Conservation (phyloP, 176 grass and related monocot species). For the Carex kokanica region DNA sequence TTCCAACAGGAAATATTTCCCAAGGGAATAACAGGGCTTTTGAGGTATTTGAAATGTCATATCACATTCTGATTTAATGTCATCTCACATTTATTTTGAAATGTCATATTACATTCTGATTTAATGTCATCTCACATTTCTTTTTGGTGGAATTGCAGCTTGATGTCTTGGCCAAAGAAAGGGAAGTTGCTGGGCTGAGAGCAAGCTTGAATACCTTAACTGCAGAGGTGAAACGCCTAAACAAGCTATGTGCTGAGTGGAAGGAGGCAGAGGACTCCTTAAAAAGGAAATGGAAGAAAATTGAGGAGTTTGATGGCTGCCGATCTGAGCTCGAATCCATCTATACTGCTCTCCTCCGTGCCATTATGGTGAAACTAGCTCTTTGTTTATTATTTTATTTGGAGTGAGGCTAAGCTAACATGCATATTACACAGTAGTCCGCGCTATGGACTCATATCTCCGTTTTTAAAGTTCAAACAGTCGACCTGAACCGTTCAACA, state of each 20-base stretch:
- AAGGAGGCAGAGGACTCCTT: constrained; percentile 97
- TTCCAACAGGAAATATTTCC: constrained; percentile 53
- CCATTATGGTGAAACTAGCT: constrained; percentile 64
- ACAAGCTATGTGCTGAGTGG: constrained; percentile 91
- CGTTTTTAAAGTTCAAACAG: no score
- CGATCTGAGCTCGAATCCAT: constrained; percentile 87
- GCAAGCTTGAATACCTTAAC: constrained; percentile 89
- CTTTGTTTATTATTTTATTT: constrained; percentile 19
- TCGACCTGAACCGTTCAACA: no score
- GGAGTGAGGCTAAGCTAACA: no score
- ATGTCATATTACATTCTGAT: neutral
- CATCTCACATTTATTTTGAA: neutral
- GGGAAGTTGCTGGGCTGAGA: constrained; percentile 92
- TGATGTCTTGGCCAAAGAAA: constrained; percentile 90
- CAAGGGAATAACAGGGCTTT: constrained; percentile 68
- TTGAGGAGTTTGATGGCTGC: constrained; percentile 87
- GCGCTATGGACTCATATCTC: no score
- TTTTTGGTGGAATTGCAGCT: constrained; percentile 42
- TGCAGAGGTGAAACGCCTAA: constrained; percentile 80
- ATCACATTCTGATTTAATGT: neutral
- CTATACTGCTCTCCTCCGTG: constrained; percentile 75
- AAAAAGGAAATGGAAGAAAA: constrained; percentile 99
- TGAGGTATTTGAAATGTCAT: constrained; percentile 52
- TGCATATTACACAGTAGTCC: no score
- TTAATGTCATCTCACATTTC: neutral